Percentiles rank a stretch among this genome's conserved stretches.
These are phyloP conservation scores for Chytriomyces hyalinus DNA, from an alignment of 192 early-diverging fungal genomes.

Conservation along the genomic window DNA sequence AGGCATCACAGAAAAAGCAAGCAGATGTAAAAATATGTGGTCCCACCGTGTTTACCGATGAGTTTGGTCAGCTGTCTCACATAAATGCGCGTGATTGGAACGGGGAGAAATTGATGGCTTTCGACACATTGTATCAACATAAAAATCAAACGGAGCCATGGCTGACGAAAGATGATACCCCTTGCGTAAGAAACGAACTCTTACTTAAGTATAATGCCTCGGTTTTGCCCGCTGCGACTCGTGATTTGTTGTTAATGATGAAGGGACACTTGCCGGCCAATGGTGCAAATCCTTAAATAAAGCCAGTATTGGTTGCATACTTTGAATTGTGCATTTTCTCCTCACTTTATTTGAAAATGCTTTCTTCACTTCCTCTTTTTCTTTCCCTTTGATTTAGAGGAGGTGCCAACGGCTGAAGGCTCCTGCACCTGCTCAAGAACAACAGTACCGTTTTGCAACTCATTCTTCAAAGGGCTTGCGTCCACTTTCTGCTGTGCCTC, in stretches of 20 bases:
- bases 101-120: too few relatives aligned
- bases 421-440: conserved; percentile 14
- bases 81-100: too few relatives aligned
- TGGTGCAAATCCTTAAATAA: too few relatives aligned
- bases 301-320: too few relatives aligned
- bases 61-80: not conserved
- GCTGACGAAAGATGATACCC: too few relatives aligned
- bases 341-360: not conserved
- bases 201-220: too few relatives aligned
- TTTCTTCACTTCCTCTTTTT: conserved; percentile 10
- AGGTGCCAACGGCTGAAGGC: not conserved
- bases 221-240: too few relatives aligned
- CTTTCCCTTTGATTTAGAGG: not conserved
- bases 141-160: too few relatives aligned
- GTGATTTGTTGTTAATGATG: too few relatives aligned
- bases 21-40: not conserved
- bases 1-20: not conserved
- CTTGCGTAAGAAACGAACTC: too few relatives aligned
- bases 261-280: too few relatives aligned
- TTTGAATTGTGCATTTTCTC: not conserved
- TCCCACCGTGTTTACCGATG: not conserved
- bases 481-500: conserved; percentile 71
- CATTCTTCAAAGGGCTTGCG: conserved; percentile 34
- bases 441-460: conserved; percentile 32
- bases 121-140: too few relatives aligned